Evolutionary conservation across 192 early-diverging fungal species (phyloP).

Genomic region (Haplosporangium gracile): DNA sequence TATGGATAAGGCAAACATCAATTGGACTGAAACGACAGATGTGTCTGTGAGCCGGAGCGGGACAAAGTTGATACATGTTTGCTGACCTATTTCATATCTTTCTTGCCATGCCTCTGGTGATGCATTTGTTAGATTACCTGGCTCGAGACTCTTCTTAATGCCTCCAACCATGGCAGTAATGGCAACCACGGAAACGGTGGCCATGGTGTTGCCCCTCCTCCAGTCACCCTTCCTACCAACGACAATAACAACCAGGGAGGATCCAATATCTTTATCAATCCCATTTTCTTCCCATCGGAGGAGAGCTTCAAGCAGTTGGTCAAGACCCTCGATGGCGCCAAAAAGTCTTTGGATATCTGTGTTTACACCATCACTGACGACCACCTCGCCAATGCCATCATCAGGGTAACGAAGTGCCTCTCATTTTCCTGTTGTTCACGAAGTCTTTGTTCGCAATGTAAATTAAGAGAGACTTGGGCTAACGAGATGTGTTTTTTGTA

Average conservation of each 20-base stretch:
- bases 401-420: conserved; percentile 64
- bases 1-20: not conserved
- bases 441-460: not conserved
- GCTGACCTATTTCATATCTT: conserved; percentile 7
- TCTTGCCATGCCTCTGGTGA: not conserved
- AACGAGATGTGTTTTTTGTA: not conserved
- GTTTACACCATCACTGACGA: conserved; percentile 84
- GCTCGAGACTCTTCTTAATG: conserved; percentile 48
- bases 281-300: conserved; percentile 74
- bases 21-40: not conserved
- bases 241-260: not conserved
- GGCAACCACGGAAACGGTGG: conserved; percentile 18
- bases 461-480: conserved; percentile 11
- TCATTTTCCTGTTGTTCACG: not conserved
- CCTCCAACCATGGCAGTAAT: conserved; percentile 22
- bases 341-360: conserved; percentile 74
- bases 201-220: not conserved
- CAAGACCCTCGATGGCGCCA: conserved; percentile 66
- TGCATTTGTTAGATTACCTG: conserved; percentile 39
- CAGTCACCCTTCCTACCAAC: conserved; percentile 9
- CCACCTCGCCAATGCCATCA: conserved; percentile 75
- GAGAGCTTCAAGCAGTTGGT: conserved; percentile 67
- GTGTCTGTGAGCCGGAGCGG: conserved; percentile 8
- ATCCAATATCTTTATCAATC: conserved; percentile 43
- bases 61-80: not conserved